A percentile compares a stretch with the other conserved stretches of the same genome.
Evolutionary conservation across 441 rosid genomes (phyloP).

Genomic region (Erodium moschatum): DNA sequence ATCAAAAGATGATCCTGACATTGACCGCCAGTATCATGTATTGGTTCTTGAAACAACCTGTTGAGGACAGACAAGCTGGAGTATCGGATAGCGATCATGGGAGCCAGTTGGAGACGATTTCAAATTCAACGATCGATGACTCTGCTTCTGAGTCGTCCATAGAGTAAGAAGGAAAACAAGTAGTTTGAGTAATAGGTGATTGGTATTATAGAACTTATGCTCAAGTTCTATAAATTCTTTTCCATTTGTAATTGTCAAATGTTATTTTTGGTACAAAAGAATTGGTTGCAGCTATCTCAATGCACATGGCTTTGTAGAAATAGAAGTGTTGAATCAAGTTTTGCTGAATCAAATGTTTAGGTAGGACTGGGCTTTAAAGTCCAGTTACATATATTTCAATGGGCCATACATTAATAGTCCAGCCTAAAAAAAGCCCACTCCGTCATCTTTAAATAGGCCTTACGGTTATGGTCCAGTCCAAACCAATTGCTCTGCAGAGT

Average conservation of each 20-base stretch:
- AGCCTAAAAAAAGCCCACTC: too few relatives aligned
- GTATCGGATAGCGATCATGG: slow-evolving; percentile 61
- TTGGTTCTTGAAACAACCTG: slow-evolving; percentile 79
- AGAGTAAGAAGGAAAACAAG: slow-evolving; percentile 33
- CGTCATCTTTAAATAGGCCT: too few relatives aligned
- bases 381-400: too few relatives aligned
- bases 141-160: slow-evolving; percentile 84
- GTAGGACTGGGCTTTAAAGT: neutral
- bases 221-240: slow-evolving; percentile 6
- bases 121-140: slow-evolving; percentile 65
- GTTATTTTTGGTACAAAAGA: neutral
- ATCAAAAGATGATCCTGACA: slow-evolving; percentile 94
- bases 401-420: too few relatives aligned
- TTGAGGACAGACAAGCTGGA: slow-evolving; percentile 47
- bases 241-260: neutral
- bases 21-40: slow-evolving; percentile 89
- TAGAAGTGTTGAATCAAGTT: neutral
- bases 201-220: neutral
- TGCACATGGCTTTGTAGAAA: too few relatives aligned
- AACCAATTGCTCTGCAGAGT: neutral
- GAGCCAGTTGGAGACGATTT: slow-evolving; percentile 40
- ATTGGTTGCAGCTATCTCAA: neutral
- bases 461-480: neutral
- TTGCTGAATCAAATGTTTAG: neutral
- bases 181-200: slow-evolving; percentile 5